Percentiles rank a stretch among this genome's conserved stretches.
Evolutionary conservation across 129 eudicot genomes (phyloP).

Genomic region (Smallanthus sonchifolius): DNA sequence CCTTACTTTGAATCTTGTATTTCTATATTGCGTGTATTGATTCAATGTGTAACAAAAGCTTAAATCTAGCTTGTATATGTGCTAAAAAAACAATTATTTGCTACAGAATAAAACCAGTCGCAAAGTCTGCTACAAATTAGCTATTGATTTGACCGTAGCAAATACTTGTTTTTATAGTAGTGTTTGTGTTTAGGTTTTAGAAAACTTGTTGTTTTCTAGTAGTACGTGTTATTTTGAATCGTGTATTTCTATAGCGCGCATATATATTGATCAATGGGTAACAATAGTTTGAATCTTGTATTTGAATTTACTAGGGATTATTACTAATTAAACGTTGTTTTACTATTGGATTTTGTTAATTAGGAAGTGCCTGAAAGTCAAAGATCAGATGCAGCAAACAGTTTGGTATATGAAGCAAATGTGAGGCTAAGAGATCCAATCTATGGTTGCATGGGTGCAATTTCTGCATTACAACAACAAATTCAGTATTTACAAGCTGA

Average conservation of each 20-base stretch:
- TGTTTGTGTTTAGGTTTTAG: too few species aligned
- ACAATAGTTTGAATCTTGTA: neutral
- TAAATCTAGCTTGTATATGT: too few species aligned
- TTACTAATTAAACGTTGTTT: neutral
- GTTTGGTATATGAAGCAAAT: constrained; percentile 70
- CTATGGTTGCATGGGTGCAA: constrained; percentile 83
- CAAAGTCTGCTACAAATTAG: too few species aligned
- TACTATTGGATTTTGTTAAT: neutral
- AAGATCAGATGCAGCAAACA: constrained; percentile 75
- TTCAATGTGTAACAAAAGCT: too few species aligned
- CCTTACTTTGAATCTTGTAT: neutral
- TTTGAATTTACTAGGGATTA: neutral
- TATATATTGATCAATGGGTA: neutral
- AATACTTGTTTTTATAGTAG: too few species aligned
- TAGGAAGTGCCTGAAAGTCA: constrained; percentile 70
- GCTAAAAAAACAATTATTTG: too few species aligned
- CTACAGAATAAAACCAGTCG: too few species aligned
- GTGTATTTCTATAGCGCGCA: neutral
- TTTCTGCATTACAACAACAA: constrained; percentile 63
- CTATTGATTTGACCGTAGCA: too few species aligned
- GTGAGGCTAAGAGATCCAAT: constrained; percentile 66
- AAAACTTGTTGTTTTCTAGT: too few species aligned
- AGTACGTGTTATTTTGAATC: too few species aligned
- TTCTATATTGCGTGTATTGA: neutral
- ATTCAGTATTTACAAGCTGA: constrained; percentile 56